Evolutionary conservation across 805 yeast species (phyloP).

Genomic region (Kazachstania viticola): DNA sequence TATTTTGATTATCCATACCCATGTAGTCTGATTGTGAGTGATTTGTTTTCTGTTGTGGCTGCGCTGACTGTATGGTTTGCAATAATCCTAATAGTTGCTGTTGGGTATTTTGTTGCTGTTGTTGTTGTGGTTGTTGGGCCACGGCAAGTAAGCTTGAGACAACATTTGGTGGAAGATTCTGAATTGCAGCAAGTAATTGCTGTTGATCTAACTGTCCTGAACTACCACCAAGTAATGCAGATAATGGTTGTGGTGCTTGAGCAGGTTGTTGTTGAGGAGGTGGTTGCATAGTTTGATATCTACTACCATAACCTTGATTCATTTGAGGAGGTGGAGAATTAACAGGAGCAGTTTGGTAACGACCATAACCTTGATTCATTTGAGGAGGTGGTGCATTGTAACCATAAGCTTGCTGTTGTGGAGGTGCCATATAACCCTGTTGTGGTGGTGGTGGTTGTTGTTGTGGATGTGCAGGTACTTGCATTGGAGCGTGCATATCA

Average conservation of each 20-base stretch:
- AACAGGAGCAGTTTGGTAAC: conserved; percentile 9
- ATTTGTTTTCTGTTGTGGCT: conserved; percentile 11
- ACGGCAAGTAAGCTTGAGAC: conserved; percentile 21
- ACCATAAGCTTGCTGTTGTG: conserved; percentile 7
- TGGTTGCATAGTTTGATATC: conserved; percentile 13
- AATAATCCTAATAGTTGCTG: conserved; percentile 23
- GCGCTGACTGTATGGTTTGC: conserved; percentile 24
- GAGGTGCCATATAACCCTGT: conserved; percentile 2
- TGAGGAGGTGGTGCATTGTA: conserved; percentile 10
- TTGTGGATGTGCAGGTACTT: conserved; percentile 10
- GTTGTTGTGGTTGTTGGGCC: conserved; percentile 27
- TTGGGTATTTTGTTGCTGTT: conserved; percentile 9
- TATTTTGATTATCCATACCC: background rate
- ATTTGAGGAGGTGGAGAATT: conserved; percentile 10
- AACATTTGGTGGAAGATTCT: conserved; percentile 27
- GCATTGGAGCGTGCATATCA: conserved; percentile 2
- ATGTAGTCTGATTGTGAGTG: background rate
- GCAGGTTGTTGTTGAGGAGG: conserved; percentile 15
- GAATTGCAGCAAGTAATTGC: conserved; percentile 24
- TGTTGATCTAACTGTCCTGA: conserved; percentile 21
- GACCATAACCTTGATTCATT: conserved; percentile 9
- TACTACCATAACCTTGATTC: conserved; percentile 13
- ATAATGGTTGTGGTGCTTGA: conserved; percentile 18
- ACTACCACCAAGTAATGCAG: conserved; percentile 16
- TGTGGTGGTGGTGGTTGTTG: conserved; percentile 11